Percentiles rank a stretch among this genome's conserved stretches.
phyloP scores from a whole-genome alignment of 176 grass and related monocot species.

The Poa pratensis region DNA sequence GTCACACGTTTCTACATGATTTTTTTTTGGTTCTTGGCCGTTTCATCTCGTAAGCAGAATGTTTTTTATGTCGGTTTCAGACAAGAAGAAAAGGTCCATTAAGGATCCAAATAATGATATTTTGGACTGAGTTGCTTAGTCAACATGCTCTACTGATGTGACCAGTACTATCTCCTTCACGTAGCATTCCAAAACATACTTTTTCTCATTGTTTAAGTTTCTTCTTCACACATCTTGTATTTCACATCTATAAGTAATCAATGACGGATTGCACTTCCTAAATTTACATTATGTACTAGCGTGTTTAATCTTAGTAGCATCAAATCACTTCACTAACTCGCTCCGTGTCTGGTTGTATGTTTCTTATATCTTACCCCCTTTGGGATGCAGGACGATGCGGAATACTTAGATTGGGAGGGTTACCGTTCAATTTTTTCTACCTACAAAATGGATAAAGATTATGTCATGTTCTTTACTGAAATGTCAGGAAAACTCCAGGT shows the following conservation, averaged over 20 bases:
- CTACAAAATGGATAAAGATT: neutral
- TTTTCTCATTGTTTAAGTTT: neutral
- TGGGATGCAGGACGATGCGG: neutral
- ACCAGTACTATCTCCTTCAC: too few relatives aligned
- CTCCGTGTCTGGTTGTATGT: neutral
- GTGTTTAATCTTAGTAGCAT: neutral
- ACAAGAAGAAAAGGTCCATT: too few relatives aligned
- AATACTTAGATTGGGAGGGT: neutral
- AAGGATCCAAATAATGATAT: too few relatives aligned
- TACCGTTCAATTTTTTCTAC: neutral
- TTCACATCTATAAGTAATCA: neutral
- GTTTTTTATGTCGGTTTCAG: too few relatives aligned
- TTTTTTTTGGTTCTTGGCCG: too few relatives aligned
- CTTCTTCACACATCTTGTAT: neutral
- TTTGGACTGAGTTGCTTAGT: too few relatives aligned
- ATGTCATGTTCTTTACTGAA: neutral
- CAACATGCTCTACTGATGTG: too few relatives aligned
- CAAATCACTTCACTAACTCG: neutral
- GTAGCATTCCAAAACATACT: too few relatives aligned
- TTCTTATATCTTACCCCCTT: neutral
- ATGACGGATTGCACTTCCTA: neutral
- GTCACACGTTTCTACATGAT: too few relatives aligned
- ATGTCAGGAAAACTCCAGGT: neutral
- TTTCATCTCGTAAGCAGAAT: too few relatives aligned
- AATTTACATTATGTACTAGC: neutral